Conservation (phyloP, 129 eudicot genomes). For the Calendula officinalis region DNA sequence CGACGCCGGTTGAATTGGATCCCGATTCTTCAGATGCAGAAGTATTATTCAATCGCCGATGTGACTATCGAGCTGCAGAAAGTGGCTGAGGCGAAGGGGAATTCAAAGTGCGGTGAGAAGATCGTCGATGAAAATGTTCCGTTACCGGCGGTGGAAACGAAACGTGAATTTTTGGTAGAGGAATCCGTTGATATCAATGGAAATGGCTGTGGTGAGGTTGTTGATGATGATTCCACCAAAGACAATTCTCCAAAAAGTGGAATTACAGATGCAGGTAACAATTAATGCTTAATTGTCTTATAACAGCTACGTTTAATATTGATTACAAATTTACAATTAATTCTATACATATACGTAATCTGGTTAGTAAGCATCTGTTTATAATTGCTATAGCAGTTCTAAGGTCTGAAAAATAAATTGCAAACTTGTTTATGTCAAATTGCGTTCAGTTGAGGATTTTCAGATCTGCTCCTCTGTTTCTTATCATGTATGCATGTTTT, state of each 20-base stretch:
- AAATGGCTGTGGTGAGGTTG: conserved; percentile 36
- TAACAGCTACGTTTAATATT: neutral
- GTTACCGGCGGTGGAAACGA: conserved; percentile 17
- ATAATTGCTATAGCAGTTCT: neutral
- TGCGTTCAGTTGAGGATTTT: conserved; percentile 11
- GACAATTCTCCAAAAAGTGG: conserved; percentile 63
- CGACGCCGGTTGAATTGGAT: conserved; percentile 88
- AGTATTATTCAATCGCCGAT: conserved; percentile 80
- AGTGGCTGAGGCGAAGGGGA: conserved; percentile 40
- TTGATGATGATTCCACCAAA: conserved; percentile 41
- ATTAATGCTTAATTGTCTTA: conserved; percentile 6
- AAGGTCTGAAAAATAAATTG: neutral
- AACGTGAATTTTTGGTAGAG: conserved; percentile 25
- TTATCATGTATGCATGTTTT: conserved; percentile 14
- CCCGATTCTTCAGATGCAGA: conserved; percentile 96
- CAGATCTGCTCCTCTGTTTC: conserved; percentile 9
- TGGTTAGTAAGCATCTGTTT: conserved; percentile 10
- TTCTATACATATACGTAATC: conserved; percentile 13
- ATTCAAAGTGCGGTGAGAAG: conserved; percentile 12
- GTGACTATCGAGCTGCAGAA: conserved; percentile 60
- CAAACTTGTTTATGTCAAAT: conserved; percentile 10
- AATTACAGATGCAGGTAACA: conserved; percentile 69
- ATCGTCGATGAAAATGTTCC: conserved; percentile 16
- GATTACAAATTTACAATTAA: neutral
- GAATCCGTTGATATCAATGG: conserved; percentile 25